phyloP scores from a whole-genome alignment of 176 grass and related monocot species.

The Pontederia crassipes region DNA sequence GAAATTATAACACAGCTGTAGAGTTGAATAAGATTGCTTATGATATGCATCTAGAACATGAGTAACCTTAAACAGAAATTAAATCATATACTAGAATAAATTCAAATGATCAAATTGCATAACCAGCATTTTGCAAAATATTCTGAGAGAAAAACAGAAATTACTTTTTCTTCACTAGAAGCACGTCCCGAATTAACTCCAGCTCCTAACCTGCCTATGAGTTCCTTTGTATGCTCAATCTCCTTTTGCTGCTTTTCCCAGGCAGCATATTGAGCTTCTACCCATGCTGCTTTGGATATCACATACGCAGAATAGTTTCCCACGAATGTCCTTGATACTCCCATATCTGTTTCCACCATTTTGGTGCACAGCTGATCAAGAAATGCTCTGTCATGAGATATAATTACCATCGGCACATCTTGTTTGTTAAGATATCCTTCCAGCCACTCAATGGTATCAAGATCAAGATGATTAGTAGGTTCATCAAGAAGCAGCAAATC shows the following conservation, averaged over 20 bases:
- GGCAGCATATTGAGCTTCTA: constrained; percentile 61
- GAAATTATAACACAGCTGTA: constrained; percentile 20
- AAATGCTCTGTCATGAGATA: constrained; percentile 94
- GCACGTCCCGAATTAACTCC: constrained; percentile 89
- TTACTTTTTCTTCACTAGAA: constrained; percentile 91
- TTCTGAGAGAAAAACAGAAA: neutral
- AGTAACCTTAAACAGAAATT: neutral
- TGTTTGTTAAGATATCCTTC: constrained; percentile 76
- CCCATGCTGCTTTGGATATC: constrained; percentile 55
- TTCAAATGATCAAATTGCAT: neutral
- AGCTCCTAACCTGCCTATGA: constrained; percentile 88
- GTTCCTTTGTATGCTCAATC: constrained; percentile 83
- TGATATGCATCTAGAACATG: no score
- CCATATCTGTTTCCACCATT: constrained; percentile 93
- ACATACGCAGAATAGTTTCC: constrained; percentile 92
- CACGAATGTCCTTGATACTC: constrained; percentile 76
- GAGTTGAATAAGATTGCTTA: constrained; percentile 9
- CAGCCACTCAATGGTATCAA: constrained; percentile 94
- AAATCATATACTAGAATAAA: neutral
- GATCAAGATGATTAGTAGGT: constrained; percentile 92
- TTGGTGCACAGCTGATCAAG: constrained; percentile 88
- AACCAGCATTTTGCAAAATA: neutral
- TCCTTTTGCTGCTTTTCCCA: constrained; percentile 99
- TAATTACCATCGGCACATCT: constrained; percentile 94
- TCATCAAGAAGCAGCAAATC: constrained; percentile 93